Percentiles rank a stretch among this genome's conserved stretches.
These are phyloP conservation scores for Chaetomium sp. DNA, from an alignment of 2,329 filamentous ascomycete species.

Conservation along the genomic window DNA sequence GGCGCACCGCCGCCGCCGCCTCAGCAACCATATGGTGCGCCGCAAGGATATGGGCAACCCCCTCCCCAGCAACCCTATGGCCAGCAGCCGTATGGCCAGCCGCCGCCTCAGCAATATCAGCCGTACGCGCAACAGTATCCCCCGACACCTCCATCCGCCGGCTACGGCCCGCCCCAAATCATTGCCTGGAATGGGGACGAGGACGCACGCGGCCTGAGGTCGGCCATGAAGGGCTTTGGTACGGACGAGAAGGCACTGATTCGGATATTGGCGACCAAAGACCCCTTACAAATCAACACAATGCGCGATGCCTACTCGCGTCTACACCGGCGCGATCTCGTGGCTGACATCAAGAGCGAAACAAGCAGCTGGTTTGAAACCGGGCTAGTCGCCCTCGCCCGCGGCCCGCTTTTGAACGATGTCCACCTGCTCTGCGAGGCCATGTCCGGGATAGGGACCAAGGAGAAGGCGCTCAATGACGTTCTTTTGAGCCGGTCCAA, in stretches of 20 bases:
- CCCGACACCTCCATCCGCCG: slow-evolving; percentile 67
- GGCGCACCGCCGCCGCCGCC: slow-evolving; percentile 28
- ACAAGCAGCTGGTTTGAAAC: slow-evolving; percentile 73
- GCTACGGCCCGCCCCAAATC: slow-evolving; percentile 72
- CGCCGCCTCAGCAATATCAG: slow-evolving; percentile 39
- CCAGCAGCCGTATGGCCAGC: slow-evolving; percentile 37
- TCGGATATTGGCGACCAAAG: slow-evolving; percentile 67
- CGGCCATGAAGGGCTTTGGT: slow-evolving; percentile 88
- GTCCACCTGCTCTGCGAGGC: slow-evolving; percentile 69
- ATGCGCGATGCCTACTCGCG: slow-evolving; percentile 68
- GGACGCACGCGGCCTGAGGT: slow-evolving; percentile 71
- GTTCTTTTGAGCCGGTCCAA: slow-evolving; percentile 81
- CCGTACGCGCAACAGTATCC: slow-evolving; percentile 41
- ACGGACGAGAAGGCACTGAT: slow-evolving; percentile 83
- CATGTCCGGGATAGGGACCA: slow-evolving; percentile 80
- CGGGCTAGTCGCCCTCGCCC: slow-evolving; percentile 72
- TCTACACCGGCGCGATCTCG: slow-evolving; percentile 66
- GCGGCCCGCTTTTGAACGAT: slow-evolving; percentile 79
- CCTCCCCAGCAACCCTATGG: slow-evolving; percentile 32
- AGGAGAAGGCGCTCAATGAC: slow-evolving; percentile 84
- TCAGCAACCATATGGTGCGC: slow-evolving; percentile 18
- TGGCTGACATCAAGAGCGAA: slow-evolving; percentile 76
- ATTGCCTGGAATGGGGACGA: slow-evolving; percentile 68
- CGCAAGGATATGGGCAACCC: slow-evolving; percentile 23
- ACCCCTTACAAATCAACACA: slow-evolving; percentile 74